Evolutionary conservation across 192 early-diverging fungal species (phyloP).

Genomic region (Diversispora eburnea): DNA sequence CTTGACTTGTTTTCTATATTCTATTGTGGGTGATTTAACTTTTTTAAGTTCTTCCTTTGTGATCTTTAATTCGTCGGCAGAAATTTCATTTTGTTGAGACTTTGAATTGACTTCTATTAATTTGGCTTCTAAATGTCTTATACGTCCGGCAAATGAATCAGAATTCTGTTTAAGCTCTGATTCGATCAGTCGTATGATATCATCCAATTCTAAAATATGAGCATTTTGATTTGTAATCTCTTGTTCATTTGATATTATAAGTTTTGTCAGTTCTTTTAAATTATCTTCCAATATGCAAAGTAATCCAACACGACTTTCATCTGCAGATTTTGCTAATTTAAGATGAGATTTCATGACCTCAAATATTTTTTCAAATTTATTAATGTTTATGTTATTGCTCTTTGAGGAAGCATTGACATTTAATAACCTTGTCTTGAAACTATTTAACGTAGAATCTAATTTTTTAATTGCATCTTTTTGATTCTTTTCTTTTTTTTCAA

Average conservation of each 20-base stretch:
- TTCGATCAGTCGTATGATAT: not conserved
- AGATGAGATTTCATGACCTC: not conserved
- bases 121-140: not conserved
- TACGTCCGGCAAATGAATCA: not conserved
- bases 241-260: not conserved
- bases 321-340: not conserved
- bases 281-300: not conserved
- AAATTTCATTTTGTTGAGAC: not conserved
- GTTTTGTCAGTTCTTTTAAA: not conserved
- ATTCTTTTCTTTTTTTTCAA: not conserved
- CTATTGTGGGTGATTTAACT: not conserved
- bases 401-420: not conserved
- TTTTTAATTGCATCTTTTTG: not conserved
- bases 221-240: not conserved
- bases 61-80: not conserved
- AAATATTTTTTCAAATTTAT: not conserved
- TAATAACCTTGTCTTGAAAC: not conserved
- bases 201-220: not conserved
- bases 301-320: not conserved
- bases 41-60: slow-evolving; percentile 1
- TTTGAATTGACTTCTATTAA: not conserved
- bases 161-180: not conserved
- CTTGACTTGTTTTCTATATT: not conserved
- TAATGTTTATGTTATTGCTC: not conserved
- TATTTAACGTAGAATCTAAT: not conserved